These are phyloP conservation scores for Termitomyces sp. DNA, from an alignment of 768 basidiomycete species.

Conservation along the genomic window DNA sequence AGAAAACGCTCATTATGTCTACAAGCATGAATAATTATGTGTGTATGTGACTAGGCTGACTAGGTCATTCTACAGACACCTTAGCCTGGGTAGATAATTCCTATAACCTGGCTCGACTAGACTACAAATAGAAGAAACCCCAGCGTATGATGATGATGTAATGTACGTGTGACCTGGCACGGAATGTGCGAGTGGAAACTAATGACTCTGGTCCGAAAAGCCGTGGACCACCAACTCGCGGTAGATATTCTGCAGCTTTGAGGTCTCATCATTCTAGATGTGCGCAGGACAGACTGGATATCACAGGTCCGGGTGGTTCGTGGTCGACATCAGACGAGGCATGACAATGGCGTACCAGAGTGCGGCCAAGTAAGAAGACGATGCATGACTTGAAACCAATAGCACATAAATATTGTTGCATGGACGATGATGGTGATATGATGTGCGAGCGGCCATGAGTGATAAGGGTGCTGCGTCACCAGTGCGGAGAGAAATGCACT, in stretches of 20 bases:
- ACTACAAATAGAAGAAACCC: background rate
- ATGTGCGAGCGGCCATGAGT: constrained; percentile 13
- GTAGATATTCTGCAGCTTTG: constrained; percentile 1
- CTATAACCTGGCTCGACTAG: background rate
- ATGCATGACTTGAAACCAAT: background rate
- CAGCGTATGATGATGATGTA: background rate
- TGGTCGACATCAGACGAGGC: background rate
- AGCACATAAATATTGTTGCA: constrained; percentile 11
- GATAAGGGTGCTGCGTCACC: constrained; percentile 4
- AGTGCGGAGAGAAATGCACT: background rate
- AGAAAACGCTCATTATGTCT: background rate
- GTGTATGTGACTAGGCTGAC: constrained; percentile 7
- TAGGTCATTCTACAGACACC: constrained; percentile 6
- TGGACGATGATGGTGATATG: constrained; percentile 6
- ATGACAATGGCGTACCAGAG: background rate
- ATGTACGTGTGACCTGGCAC: constrained; percentile 2
- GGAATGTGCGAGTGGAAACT: background rate
- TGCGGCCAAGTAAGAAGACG: background rate
- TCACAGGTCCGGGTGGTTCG: background rate
- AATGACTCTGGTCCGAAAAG: background rate
- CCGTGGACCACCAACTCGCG: constrained; percentile 8
- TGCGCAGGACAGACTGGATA: background rate
- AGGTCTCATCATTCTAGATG: background rate
- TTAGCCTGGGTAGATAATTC: background rate
- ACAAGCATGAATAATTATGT: constrained; percentile 2